These are phyloP conservation scores for Paramecium octaurelia DNA, from an alignment of 73 alveolate genomes.

Conservation along the genomic window DNA sequence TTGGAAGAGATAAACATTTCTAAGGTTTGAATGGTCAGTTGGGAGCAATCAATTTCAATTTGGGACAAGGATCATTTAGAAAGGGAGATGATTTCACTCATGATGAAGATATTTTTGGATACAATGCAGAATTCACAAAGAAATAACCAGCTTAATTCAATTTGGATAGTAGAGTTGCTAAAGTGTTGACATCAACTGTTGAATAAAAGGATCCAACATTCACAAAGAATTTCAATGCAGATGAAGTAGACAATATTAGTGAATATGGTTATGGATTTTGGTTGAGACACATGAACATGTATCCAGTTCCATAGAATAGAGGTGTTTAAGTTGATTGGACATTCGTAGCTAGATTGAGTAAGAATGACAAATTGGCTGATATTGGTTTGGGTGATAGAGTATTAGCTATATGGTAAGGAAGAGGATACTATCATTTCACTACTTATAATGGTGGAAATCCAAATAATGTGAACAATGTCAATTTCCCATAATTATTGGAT, in stretches of 20 bases:
- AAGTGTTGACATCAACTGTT: not conserved
- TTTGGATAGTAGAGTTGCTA: not conserved
- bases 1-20: constrained; percentile 6
- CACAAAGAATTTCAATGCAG: not conserved
- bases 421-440: constrained; percentile 57
- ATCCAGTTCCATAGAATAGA: not conserved
- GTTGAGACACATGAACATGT: not conserved
- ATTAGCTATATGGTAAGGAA: constrained; percentile 22
- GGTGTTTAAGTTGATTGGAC: constrained; percentile 29
- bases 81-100: constrained; percentile 20
- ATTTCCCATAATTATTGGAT: constrained; percentile 17
- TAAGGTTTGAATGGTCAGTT: constrained; percentile 6
- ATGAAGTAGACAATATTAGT: not conserved
- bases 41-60: not conserved
- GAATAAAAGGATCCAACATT: constrained; percentile 5
- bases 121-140: constrained; percentile 17
- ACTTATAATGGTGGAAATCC: constrained; percentile 39
- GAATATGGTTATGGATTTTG: constrained; percentile 54
- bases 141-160: not conserved
- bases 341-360: constrained; percentile 12
- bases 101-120: constrained; percentile 17
- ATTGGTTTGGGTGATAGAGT: constrained; percentile 45
- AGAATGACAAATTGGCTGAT: not conserved
- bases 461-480: not conserved
- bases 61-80: constrained; percentile 41